Base-by-base conservation (phyloP, 2,329 filamentous ascomycete species). In the Penicillium sp. region DNA sequence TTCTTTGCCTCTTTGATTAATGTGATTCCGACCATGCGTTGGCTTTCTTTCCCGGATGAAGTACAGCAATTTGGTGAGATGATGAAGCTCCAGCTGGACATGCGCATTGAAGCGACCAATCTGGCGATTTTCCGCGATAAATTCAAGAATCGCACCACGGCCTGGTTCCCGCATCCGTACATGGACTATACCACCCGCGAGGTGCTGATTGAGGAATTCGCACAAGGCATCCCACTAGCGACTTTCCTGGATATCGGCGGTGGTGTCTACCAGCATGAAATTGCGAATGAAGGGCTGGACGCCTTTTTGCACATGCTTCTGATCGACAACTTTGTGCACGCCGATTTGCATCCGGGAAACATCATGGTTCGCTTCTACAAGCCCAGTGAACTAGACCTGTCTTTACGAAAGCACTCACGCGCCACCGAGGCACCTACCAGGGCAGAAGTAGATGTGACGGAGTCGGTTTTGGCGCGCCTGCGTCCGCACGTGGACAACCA, bases 351-450 rank as follows among this genome's bases (percentile, higher is more conserved):
- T 73, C 95, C 95, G 0, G 95, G 95, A 27, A 99, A 99, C 74
- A 98, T 99, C 77, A 98, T 99, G 93, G 94, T 99, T 49, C 92
- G 96, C 63, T 99, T 99, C 79, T 97, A 98, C 77, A 88, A 94
- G 69, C 87, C 93, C 0, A 86, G 87, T 14, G 84, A 88, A 61
- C 85, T 94, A 0, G 85, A 89, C 50, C 79, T 96, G 1, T 80
- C 82, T 22, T 78, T 88, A 5, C 74, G 73, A 40, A 74, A 76
- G 22, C 75, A 81, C 56, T 78, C 74, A 3, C 75, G 73, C 24
- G 75, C 77, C 7, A 74, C 72, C 1, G 70, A 78, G 61, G 76
- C 76, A 14, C 76, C 79, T 39, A 75, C 79, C 1, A 71, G 83
- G 40, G 80, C 83, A 9, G 82, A 85, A 22, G 81, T 83, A 11